Percentiles rank a stretch among this genome's conserved stretches.
Evolutionary conservation across 495 filamentous ascomycete species (phyloP).

Genomic region (Tuber umbilicatum): DNA sequence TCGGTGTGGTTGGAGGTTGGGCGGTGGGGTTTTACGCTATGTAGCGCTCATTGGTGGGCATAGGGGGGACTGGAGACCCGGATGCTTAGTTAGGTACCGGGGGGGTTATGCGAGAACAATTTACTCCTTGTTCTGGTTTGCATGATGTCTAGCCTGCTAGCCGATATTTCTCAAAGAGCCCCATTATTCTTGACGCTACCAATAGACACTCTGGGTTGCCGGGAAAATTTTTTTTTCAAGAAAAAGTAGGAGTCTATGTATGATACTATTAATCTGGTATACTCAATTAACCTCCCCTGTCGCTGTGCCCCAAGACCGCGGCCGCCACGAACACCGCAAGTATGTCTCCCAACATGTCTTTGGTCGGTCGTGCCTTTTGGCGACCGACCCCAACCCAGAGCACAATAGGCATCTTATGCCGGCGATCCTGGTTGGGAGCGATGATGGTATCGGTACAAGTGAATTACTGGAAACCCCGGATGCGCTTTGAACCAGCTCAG

Average conservation of each 20-base stretch:
- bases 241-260: not conserved
- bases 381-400: too few species aligned
- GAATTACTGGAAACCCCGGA: too few species aligned
- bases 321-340: not conserved
- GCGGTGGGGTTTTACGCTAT: not conserved
- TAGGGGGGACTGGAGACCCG: not conserved
- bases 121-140: not conserved
- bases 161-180: not conserved
- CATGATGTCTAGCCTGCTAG: not conserved
- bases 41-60: not conserved
- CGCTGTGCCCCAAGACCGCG: not conserved
- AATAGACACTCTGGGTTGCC: not conserved
- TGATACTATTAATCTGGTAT: not conserved
- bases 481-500: too few species aligned
- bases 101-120: not conserved
- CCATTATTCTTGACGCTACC: not conserved
- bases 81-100: not conserved
- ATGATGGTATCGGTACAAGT: too few species aligned
- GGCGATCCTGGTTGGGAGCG: too few species aligned
- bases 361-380: too few species aligned
- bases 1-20: not conserved
- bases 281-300: not conserved
- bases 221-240: not conserved
- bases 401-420: too few species aligned
- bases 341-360: too few species aligned